These are phyloP conservation scores for Caryopteris hybrid DNA, from an alignment of 305 asterid species.

Conservation along the genomic window DNA sequence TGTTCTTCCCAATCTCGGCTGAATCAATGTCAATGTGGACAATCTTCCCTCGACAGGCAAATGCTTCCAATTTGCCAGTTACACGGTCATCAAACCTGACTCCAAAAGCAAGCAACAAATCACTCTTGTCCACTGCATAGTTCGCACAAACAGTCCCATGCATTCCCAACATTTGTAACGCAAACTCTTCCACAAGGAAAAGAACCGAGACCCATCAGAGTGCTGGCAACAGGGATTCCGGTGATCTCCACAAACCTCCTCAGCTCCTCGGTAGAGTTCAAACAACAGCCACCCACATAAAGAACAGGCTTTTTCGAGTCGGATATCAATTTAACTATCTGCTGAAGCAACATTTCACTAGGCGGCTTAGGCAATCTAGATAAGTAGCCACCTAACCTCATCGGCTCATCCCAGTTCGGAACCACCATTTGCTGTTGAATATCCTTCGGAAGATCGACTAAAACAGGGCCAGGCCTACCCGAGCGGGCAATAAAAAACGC, in stretches of 20 bases:
- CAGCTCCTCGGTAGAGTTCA: constrained; percentile 54
- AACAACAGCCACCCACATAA: constrained; percentile 68
- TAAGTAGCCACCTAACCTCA: constrained; percentile 42
- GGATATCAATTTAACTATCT: constrained; percentile 38
- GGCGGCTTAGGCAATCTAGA: constrained; percentile 53
- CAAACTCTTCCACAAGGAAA: constrained; percentile 40
- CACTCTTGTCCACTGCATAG: constrained; percentile 56
- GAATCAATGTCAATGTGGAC: constrained; percentile 70
- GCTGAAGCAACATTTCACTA: constrained; percentile 29
- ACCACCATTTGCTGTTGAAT: constrained; percentile 55
- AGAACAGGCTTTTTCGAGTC: constrained; percentile 51
- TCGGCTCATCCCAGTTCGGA: constrained; percentile 49
- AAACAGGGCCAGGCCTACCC: constrained; percentile 65
- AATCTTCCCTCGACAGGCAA: constrained; percentile 57
- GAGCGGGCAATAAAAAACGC: constrained; percentile 48
- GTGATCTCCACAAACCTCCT: constrained; percentile 49
- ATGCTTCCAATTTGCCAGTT: constrained; percentile 54
- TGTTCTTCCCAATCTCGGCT: constrained; percentile 61
- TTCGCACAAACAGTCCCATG: constrained; percentile 65
- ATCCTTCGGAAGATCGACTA: constrained; percentile 67
- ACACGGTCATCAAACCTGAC: constrained; percentile 58
- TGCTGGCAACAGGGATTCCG: constrained; percentile 58
- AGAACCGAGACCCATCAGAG: constrained; percentile 57
- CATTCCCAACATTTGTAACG: constrained; percentile 64
- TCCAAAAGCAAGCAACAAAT: constrained; percentile 56